phyloP scores from a whole-genome alignment of 108 stramenopile genomes.

The Mediolabrus comicus region DNA sequence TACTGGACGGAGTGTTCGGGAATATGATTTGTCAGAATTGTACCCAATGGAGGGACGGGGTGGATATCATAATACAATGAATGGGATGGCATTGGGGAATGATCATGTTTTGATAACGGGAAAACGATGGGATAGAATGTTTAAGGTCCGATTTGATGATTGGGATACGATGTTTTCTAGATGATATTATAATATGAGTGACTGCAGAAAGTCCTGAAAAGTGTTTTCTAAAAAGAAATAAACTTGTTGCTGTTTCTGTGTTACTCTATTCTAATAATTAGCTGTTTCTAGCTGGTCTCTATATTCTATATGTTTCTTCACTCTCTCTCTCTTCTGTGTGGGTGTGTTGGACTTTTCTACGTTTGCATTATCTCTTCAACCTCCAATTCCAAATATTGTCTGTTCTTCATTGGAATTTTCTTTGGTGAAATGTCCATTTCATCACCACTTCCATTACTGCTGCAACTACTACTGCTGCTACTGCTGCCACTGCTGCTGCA shows the following conservation, averaged over 20 bases:
- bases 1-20: constrained; percentile 71
- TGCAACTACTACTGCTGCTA: neutral
- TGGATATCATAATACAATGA: constrained; percentile 63
- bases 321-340: no score
- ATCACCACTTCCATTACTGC: neutral
- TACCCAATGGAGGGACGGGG: constrained; percentile 55
- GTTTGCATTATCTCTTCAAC: neutral
- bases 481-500: no score
- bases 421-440: neutral
- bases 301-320: no score
- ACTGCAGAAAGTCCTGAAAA: no score
- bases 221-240: no score
- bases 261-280: no score
- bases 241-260: no score
- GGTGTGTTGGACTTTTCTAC: no score
- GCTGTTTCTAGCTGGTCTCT: no score
- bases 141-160: constrained; percentile 44
- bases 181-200: no score
- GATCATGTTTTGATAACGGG: constrained; percentile 75
- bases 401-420: neutral
- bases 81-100: constrained; percentile 79
- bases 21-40: constrained; percentile 72
- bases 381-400: neutral
- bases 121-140: constrained; percentile 76
- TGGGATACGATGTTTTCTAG: constrained; percentile 29